Base-by-base conservation (phyloP, 106 monocot genomes). In the Amphibolis antarctica region DNA sequence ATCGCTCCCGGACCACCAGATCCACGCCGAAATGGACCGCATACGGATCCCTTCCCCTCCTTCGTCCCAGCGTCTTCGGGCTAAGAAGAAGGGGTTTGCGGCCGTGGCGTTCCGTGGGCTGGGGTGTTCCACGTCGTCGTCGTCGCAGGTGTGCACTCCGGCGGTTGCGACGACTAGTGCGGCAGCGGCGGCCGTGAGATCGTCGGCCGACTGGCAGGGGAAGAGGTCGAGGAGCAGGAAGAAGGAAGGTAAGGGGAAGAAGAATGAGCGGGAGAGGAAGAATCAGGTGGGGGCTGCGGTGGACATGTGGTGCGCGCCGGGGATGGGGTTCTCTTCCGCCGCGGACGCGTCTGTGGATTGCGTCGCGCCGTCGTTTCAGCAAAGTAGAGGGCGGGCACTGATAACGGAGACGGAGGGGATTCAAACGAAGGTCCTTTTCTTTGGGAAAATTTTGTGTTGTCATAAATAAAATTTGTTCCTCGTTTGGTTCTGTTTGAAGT, bases 301-400 rank as follows among this genome's bases (percentile, higher is more conserved):
- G 29, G 82, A 82, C 63, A 66, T 82, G 15, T 82, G 82, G 78
- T 78, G 78, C 61, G 53, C 77, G 17, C 63, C 73, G 1, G 72
- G 72, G 51, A 59, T 64, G 26, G 55, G 56, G 17, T 59, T 73
- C n/a, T 49, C 36, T 36, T 36, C 30, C 23, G 62, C 22, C 7
- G 69, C 68, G 9, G 78, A 78, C 7, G 82, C 70, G 5, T 77
- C 82, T 12, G 74, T 82, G 19, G 82, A 82, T 66, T 82, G 82
- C 62, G 78, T 78, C 43, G 78, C 78, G 44, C 53, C 78, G 14
- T 61, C 31, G 18, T 72, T 56, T 19, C 72, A 57, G 48, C 57
- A 57, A 28, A 42, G 12, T 1, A 49, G 28, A 18, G 64, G 66
- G 28, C 13, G 61, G 23, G 67, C 7, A 23, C 12, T 25, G 42